phyloP scores from a whole-genome alignment of 2,329 filamentous ascomycete species.

The Colletotrichum chlorophyti region DNA sequence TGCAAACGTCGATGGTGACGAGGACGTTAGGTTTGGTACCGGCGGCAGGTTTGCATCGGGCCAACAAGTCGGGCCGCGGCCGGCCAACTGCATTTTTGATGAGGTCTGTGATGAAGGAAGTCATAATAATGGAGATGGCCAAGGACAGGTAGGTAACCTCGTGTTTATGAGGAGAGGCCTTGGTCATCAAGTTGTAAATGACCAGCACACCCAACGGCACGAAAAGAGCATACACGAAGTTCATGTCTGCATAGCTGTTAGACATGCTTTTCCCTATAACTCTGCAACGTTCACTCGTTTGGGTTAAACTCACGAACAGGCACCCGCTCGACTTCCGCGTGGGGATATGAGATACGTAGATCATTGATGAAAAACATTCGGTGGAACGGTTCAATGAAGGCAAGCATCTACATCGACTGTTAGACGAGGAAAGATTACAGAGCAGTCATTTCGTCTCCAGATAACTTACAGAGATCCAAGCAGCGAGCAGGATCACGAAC shows the following conservation, averaged over 20 bases:
- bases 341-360: conserved; percentile 82
- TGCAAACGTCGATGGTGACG: conserved; percentile 75
- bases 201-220: conserved; percentile 73
- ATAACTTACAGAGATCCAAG: conserved; percentile 66
- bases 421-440: no score
- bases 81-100: conserved; percentile 89
- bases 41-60: conserved; percentile 77
- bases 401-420: conserved; percentile 72
- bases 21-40: conserved; percentile 57
- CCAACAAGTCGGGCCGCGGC: conserved; percentile 68
- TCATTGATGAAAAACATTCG: conserved; percentile 93
- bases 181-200: conserved; percentile 67
- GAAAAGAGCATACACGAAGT: conserved; percentile 79
- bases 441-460: conserved; percentile 21
- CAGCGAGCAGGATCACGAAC: conserved; percentile 71
- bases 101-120: conserved; percentile 84
- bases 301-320: conserved; percentile 71
- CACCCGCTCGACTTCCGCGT: conserved; percentile 84
- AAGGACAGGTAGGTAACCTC: conserved; percentile 88
- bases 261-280: background rate
- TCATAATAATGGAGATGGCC: conserved; percentile 76
- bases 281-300: background rate
- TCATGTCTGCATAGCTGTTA: conserved; percentile 58
- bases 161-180: conserved; percentile 76
- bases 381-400: conserved; percentile 85